Percentiles rank a stretch among this genome's conserved stretches.
Evolutionary conservation across 306 rosid species (phyloP).

Genomic region (Begonia masoniana): DNA sequence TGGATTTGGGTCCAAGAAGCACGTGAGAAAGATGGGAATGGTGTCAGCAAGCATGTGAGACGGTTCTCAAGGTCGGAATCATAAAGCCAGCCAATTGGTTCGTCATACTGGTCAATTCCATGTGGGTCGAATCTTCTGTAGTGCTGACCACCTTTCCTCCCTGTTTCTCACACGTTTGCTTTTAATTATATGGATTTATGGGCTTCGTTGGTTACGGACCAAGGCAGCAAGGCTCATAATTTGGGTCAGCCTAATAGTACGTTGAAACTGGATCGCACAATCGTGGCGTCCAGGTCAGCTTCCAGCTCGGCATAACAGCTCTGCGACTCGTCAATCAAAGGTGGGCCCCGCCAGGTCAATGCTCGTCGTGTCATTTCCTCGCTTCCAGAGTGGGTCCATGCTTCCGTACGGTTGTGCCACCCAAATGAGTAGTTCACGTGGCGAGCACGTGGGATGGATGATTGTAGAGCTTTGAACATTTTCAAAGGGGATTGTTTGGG

Average conservation of each 20-base stretch:
- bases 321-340: no score
- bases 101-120: slow-evolving; percentile 23
- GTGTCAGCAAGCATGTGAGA: slow-evolving; percentile 86
- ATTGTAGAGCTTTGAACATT: no score
- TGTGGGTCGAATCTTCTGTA: slow-evolving; percentile 23
- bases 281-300: slow-evolving; percentile 8
- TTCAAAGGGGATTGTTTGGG: no score
- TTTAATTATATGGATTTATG: no score
- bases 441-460: no score
- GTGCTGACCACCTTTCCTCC: slow-evolving; percentile 14
- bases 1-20: slow-evolving; percentile 32
- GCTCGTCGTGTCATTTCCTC: slow-evolving; percentile 13
- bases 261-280: not conserved
- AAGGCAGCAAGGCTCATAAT: slow-evolving; percentile 6
- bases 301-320: slow-evolving; percentile 1
- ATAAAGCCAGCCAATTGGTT: slow-evolving; percentile 21
- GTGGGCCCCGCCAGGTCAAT: slow-evolving; percentile 14
- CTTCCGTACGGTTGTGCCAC: no score
- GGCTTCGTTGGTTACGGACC: no score
- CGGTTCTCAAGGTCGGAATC: slow-evolving; percentile 25
- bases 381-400: no score
- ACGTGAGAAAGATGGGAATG: slow-evolving; percentile 60
- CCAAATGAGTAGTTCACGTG: no score
- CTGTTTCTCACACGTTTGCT: slow-evolving; percentile 43
- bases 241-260: slow-evolving; percentile 9